Base-by-base conservation (phyloP, 1,284 basidiomycete genomes). In the Malassezia sympodialis region DNA sequence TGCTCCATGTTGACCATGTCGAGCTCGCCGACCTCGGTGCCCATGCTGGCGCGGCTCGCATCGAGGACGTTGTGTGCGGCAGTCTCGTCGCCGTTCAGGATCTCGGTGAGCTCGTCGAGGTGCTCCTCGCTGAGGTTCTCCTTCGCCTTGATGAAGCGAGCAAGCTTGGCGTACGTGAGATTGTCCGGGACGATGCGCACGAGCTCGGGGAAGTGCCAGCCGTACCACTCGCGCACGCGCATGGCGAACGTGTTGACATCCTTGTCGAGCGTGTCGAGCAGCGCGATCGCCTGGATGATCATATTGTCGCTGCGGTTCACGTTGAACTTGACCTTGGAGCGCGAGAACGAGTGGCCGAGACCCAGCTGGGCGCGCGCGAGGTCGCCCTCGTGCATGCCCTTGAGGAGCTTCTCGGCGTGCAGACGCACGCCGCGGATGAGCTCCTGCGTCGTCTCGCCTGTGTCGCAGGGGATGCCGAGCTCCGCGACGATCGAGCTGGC, bases 121-220 rank as follows among this genome's bases (percentile, higher is more conserved):
- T 73, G 63, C 64, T 86, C 87, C 75, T 88, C 87, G 32, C 76
- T 75, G 34, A 79, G 67, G 34, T 72, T 65, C 44, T 79, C 76
- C 80, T 96, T 94, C 78, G 91, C 84, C 31, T 90, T 89, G 66
- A 98, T 90, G 73, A 90, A 85, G 66, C 86, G 83, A 11, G 84
- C 88, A 15, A 86, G 82, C 28, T 81, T 82, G n/a, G 91, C 90
- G 76, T 96, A 99, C 72, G 87, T 85, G 76, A 93, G 85, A 76
- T 94, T 94, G 78, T 98, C 94, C 57, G 90, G 83, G 1, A 96
- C 90, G 68, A 98, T 80, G 69, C 83, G 86, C 78, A 94, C 83
- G 62, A 98, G 86, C 79, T 99, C 94, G 48, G 93, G 93, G 80
- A 96, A 99, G 77, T 98, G 94, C 81, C 94, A 98, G n/a, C 94